phyloP scores from a whole-genome alignment of 1,284 basidiomycete genomes.

The Malassezia nana region DNA sequence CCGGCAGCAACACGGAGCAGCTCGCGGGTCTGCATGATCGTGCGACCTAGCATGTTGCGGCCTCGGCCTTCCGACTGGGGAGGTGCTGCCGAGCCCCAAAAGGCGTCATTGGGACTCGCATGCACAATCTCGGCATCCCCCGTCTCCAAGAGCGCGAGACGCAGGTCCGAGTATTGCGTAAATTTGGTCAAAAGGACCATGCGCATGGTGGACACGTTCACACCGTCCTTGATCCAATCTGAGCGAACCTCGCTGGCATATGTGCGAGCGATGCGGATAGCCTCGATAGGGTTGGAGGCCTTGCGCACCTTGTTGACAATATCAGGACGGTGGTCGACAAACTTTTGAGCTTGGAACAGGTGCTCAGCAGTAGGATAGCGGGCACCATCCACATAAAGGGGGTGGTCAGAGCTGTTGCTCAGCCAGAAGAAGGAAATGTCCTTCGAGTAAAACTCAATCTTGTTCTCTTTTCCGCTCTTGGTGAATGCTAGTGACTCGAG shows the following conservation, averaged over 20 bases:
- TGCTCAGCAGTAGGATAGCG: slow-evolving; percentile 34
- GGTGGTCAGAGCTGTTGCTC: slow-evolving; percentile 23
- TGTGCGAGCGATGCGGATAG: slow-evolving; percentile 24
- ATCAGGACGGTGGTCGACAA: slow-evolving; percentile 24
- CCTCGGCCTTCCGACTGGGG: slow-evolving; percentile 13
- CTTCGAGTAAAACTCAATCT: slow-evolving; percentile 22
- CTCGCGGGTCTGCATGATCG: slow-evolving; percentile 26
- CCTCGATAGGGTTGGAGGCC: slow-evolving; percentile 23
- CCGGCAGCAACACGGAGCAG: slow-evolving; percentile 19
- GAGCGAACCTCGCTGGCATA: slow-evolving; percentile 19
- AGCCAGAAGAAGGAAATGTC: slow-evolving; percentile 29
- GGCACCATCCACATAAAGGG: slow-evolving; percentile 22
- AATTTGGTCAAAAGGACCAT: slow-evolving; percentile 33
- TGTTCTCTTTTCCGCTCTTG: not conserved
- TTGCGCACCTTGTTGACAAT: slow-evolving; percentile 32
- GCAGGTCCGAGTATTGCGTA: slow-evolving; percentile 21
- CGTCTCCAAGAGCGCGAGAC: slow-evolving; percentile 24
- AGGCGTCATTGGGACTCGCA: slow-evolving; percentile 30
- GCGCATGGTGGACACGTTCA: slow-evolving; percentile 32
- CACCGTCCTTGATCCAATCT: slow-evolving; percentile 29
- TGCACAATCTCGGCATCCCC: slow-evolving; percentile 26
- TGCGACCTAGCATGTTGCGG: slow-evolving; percentile 31
- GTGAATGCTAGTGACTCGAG: not conserved
- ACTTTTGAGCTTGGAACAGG: slow-evolving; percentile 34
- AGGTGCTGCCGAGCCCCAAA: slow-evolving; percentile 26